Percentiles rank a stretch among this genome's conserved stretches.
Conservation (phyloP, 164 flowering plant genomes). For the Buxus sempervirens region DNA sequence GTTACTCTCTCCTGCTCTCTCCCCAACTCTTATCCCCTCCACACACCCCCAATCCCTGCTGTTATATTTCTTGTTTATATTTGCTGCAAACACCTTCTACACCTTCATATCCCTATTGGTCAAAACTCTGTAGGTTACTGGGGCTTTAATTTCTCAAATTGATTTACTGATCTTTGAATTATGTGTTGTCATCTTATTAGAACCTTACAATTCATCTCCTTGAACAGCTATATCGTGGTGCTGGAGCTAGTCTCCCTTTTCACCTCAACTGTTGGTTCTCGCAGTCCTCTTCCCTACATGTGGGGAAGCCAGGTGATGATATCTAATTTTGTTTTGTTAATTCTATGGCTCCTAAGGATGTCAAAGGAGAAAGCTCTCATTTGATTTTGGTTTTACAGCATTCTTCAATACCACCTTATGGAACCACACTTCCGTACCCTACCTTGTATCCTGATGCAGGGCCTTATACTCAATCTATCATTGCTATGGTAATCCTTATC, state of each 20-base stretch:
- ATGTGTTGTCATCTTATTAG: neutral
- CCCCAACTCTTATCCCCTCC: neutral
- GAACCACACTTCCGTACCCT: constrained; percentile 22
- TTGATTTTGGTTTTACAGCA: constrained; percentile 46
- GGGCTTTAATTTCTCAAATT: neutral
- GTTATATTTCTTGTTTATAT: neutral
- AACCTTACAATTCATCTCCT: constrained; percentile 17
- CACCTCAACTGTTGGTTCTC: constrained; percentile 68
- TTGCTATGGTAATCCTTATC: neutral
- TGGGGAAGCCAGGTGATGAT: constrained; percentile 81
- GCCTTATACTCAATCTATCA: neutral
- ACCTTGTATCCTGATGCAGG: neutral
- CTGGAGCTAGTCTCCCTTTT: constrained; percentile 72
- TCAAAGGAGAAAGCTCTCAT: neutral
- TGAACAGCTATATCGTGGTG: constrained; percentile 80
- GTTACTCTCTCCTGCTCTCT: constrained; percentile 25
- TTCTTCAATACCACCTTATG: constrained; percentile 77
- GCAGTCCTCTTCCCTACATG: constrained; percentile 75
- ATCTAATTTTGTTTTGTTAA: constrained; percentile 2
- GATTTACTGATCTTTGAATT: neutral
- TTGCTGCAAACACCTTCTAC: constrained; percentile 47
- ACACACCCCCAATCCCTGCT: neutral
- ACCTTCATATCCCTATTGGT: constrained; percentile 75
- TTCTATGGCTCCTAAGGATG: neutral
- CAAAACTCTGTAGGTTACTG: constrained; percentile 74